These are phyloP conservation scores for Rhytidhysteron rufulum DNA, from an alignment of 2,329 filamentous ascomycete species.

Conservation along the genomic window DNA sequence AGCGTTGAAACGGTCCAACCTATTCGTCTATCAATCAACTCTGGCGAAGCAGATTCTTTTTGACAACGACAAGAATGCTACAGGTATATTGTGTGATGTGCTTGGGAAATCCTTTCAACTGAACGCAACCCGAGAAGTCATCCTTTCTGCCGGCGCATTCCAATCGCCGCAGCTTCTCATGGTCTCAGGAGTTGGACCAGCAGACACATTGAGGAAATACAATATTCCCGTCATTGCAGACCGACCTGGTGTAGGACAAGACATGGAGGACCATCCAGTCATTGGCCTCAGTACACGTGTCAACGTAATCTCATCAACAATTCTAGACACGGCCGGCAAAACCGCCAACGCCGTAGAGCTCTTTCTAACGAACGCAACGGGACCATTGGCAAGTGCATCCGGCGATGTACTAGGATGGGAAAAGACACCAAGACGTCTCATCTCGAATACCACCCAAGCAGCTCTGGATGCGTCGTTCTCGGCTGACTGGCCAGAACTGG, in stretches of 20 bases:
- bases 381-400: constrained; percentile 10
- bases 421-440: constrained; percentile 2
- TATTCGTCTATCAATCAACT: constrained; percentile 60
- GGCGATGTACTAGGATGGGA: constrained; percentile 12
- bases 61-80: constrained; percentile 9
- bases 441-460: neutral
- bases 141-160: constrained; percentile 31
- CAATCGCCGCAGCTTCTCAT: constrained; percentile 37
- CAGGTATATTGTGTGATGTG: constrained; percentile 10
- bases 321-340: constrained; percentile 7
- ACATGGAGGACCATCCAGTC: constrained; percentile 10
- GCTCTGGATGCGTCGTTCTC: constrained; percentile 3
- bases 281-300: constrained; percentile 15
- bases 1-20: constrained; percentile 8
- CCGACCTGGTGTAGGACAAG: constrained; percentile 19
- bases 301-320: constrained; percentile 8
- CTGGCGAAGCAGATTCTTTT: constrained; percentile 46
- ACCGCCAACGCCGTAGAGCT: constrained; percentile 6
- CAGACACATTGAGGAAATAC: constrained; percentile 15
- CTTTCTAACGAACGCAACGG: constrained; percentile 8
- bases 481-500: constrained; percentile 9
- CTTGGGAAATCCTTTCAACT: constrained; percentile 9
- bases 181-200: constrained; percentile 37
- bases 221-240: constrained; percentile 18
- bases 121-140: constrained; percentile 23